These are phyloP conservation scores for Coniochaeta sp. DNA, from an alignment of 2,329 filamentous ascomycete species.

Conservation along the genomic window DNA sequence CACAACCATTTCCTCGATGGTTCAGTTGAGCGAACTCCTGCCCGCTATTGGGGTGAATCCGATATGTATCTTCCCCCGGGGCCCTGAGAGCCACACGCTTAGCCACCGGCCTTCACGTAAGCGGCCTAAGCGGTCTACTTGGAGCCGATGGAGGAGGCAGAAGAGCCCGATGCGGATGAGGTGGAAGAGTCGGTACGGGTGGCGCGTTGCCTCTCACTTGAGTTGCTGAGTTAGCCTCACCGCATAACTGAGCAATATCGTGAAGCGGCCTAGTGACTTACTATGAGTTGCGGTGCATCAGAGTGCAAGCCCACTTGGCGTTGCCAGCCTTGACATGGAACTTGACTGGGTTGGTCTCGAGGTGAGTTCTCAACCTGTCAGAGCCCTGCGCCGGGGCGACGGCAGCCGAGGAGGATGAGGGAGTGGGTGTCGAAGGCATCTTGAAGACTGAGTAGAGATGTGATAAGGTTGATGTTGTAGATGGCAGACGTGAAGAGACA, in stretches of 20 bases:
- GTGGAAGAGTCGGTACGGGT: constrained; percentile 10
- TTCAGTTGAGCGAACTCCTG: background rate
- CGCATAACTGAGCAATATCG: background rate
- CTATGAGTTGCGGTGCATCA: constrained; percentile 36
- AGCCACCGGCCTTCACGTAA: background rate
- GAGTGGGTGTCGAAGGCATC: background rate
- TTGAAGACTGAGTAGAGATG: background rate
- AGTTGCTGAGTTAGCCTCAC: constrained; percentile 4
- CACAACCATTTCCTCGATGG: background rate
- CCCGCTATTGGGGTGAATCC: background rate
- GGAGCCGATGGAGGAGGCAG: background rate
- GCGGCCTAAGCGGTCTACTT: background rate
- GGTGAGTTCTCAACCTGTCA: constrained; percentile 13
- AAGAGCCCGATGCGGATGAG: constrained; percentile 10
- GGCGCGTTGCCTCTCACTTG: constrained; percentile 15
- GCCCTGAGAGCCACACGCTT: background rate
- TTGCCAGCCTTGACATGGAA: constrained; percentile 38
- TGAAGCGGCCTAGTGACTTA: constrained; percentile 20
- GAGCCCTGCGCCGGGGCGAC: constrained; percentile 3
- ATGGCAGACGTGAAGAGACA: background rate
- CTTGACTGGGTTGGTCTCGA: constrained; percentile 32
- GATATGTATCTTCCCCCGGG: background rate
- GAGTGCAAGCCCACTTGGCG: constrained; percentile 28
- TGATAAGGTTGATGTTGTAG: background rate
- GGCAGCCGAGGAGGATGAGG: background rate